phyloP scores from a whole-genome alignment of 306 rosid species.

The Mucuna pruriens region DNA sequence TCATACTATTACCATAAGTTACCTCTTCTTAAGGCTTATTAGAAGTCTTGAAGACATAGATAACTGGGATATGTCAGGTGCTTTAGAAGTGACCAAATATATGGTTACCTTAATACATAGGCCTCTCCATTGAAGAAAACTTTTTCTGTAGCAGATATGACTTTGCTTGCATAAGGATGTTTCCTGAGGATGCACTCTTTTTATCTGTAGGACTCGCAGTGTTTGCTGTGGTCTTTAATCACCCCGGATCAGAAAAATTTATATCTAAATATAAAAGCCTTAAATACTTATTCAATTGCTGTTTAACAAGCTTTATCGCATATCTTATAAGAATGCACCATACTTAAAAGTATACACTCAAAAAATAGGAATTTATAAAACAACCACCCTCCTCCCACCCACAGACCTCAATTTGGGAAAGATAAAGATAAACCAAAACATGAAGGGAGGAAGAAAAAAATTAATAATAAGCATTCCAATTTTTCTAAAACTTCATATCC shows the following conservation, averaged over 20 bases:
- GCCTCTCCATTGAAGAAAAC: slow-evolving; percentile 2
- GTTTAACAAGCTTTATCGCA: not conserved
- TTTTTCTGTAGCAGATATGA: not conserved
- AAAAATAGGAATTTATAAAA: not conserved
- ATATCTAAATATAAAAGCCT: not conserved
- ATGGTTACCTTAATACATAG: not conserved
- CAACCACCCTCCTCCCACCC: not conserved
- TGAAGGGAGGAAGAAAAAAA: not conserved
- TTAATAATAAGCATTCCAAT: too few species aligned
- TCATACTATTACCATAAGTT: not conserved
- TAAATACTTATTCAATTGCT: not conserved
- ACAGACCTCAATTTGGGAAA: not conserved
- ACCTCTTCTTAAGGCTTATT: not conserved
- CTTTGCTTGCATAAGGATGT: not conserved
- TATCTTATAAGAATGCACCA: not conserved
- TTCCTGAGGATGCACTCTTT: not conserved
- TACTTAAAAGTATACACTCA: not conserved
- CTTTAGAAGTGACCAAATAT: not conserved
- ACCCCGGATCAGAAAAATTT: not conserved
- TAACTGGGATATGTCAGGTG: not conserved
- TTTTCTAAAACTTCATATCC: not conserved
- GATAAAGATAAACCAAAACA: not conserved
- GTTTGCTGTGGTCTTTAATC: not conserved
- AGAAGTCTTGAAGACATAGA: not conserved
- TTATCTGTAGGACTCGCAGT: not conserved